Evolutionary conservation across 2,329 filamentous ascomycete genomes (phyloP).

Genomic region (Aspergillus ruber): DNA sequence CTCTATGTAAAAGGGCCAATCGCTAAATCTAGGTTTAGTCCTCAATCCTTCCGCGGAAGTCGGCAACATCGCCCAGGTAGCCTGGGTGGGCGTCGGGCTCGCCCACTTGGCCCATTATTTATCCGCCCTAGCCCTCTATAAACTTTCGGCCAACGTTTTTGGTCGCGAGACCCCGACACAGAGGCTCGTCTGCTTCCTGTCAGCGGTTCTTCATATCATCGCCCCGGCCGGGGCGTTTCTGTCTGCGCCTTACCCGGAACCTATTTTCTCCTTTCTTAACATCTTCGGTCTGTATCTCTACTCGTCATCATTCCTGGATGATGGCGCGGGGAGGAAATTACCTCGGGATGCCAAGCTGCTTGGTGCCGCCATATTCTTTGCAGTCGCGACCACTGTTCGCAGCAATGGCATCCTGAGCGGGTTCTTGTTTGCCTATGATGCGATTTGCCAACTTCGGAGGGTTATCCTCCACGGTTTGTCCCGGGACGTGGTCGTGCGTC

Average conservation of each 20-base stretch:
- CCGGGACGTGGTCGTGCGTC: conserved; percentile 42
- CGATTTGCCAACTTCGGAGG: conserved; percentile 36
- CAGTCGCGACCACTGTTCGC: conserved; percentile 64
- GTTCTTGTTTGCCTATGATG: conserved; percentile 63
- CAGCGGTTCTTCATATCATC: conserved; percentile 70
- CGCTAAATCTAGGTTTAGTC: conserved; percentile 15
- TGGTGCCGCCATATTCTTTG: conserved; percentile 62
- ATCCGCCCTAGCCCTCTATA: conserved; percentile 66
- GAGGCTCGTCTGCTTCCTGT: conserved; percentile 46
- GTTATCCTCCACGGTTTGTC: conserved; percentile 34
- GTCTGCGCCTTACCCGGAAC: conserved; percentile 78
- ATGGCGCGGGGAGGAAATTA: conserved; percentile 18
- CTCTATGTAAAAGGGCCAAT: conserved; percentile 2
- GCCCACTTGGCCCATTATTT: conserved; percentile 70
- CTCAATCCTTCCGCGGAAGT: conserved; percentile 15
- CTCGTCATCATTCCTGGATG: conserved; percentile 39
- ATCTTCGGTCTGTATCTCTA: conserved; percentile 69
- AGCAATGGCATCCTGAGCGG: conserved; percentile 85
- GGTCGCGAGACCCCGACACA: conserved; percentile 24
- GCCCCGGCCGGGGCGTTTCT: conserved; percentile 87
- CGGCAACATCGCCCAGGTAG: conserved; percentile 17
- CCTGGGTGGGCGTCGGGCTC: conserved; percentile 56
- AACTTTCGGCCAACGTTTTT: conserved; percentile 56
- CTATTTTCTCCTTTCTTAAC: conserved; percentile 68
- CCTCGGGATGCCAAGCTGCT: conserved; percentile 48